phyloP scores from a whole-genome alignment of 1,284 basidiomycete genomes.

The Pyrrhoderma noxium region DNA sequence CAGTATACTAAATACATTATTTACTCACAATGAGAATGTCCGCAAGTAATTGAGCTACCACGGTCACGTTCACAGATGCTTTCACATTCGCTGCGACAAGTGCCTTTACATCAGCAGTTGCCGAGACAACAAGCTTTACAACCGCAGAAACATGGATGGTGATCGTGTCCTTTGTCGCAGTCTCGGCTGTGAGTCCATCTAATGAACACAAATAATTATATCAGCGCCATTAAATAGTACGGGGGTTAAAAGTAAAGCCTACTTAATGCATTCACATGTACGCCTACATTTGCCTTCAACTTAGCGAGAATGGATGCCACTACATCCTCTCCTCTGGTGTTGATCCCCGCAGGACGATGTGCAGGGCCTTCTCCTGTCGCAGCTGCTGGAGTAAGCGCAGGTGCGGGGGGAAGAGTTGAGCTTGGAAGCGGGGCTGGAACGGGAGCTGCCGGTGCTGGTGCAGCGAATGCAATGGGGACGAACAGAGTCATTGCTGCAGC shows the following conservation, averaged over 20 bases:
- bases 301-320: constrained; percentile 5
- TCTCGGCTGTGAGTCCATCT: constrained; percentile 7
- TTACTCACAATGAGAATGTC: constrained; percentile 14
- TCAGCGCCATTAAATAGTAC: neutral
- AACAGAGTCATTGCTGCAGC: constrained; percentile 10
- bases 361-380: too few relatives aligned
- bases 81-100: constrained; percentile 13
- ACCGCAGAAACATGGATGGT: constrained; percentile 6
- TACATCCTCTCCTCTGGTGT: neutral
- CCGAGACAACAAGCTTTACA: constrained; percentile 4
- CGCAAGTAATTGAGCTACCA: constrained; percentile 13
- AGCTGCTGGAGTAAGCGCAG: too few relatives aligned
- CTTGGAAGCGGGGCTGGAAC: neutral
- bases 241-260: neutral
- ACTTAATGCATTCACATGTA: constrained; percentile 1
- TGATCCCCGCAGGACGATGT: neutral
- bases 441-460: neutral
- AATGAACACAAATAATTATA: neutral
- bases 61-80: constrained; percentile 2
- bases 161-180: constrained; percentile 7
- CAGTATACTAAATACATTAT: neutral
- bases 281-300: constrained; percentile 4
- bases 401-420: too few relatives aligned
- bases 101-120: constrained; percentile 15
- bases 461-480: neutral